Evolutionary conservation across 306 rosid species (phyloP).

Genomic region (Hippophae gyantsensis): DNA sequence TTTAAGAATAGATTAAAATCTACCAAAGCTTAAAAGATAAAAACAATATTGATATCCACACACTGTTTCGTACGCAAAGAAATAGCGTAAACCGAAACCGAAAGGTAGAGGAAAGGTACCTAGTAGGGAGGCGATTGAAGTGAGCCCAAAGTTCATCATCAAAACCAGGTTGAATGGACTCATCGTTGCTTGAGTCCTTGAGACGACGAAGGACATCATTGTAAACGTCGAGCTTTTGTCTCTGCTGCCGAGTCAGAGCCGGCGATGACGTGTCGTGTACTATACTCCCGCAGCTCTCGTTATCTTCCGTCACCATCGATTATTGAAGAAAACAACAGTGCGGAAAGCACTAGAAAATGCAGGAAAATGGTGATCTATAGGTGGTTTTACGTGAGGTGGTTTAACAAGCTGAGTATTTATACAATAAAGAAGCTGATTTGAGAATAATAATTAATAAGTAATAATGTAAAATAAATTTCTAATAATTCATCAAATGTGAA

Average conservation of each 20-base stretch:
- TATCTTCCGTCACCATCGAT: constrained; percentile 55
- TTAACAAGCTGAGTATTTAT: not conserved
- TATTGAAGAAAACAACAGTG: not conserved
- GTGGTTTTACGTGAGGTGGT: constrained; percentile 12
- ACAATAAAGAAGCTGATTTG: constrained; percentile 12
- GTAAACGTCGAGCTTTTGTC: constrained; percentile 66
- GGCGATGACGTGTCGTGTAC: constrained; percentile 31
- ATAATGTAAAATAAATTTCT: not conserved
- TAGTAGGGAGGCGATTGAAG: constrained; percentile 90
- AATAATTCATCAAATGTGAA: not conserved
- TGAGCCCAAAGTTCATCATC: constrained; percentile 84
- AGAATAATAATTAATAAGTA: not conserved
- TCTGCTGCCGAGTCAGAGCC: constrained; percentile 48
- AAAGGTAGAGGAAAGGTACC: constrained; percentile 37
- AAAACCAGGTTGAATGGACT: constrained; percentile 65
- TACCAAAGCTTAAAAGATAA: constrained; percentile 5
- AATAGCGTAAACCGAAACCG: constrained; percentile 10
- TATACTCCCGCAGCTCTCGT: constrained; percentile 67
- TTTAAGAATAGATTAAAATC: constrained; percentile 6
- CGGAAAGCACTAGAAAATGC: constrained; percentile 2
- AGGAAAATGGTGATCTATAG: constrained; percentile 2
- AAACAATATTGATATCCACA: not conserved
- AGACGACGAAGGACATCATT: constrained; percentile 92
- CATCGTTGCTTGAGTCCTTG: constrained; percentile 50
- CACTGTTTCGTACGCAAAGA: not conserved